Base-by-base conservation (phyloP, 495 filamentous ascomycete species). In the Penicillium soppii region DNA sequence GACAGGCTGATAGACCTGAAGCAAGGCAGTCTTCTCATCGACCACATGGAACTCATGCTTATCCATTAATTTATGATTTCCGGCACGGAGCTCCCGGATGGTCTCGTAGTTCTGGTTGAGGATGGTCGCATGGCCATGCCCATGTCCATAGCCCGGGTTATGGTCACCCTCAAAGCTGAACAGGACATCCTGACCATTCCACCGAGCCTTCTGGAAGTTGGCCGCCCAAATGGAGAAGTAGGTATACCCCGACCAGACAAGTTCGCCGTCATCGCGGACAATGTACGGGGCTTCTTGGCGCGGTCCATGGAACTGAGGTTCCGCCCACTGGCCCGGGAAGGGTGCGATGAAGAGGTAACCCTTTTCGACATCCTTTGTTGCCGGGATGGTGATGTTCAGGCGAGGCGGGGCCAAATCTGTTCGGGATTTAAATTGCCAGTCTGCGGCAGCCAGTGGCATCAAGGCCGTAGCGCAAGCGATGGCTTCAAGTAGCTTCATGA, bases 371-470 rank as follows among this genome's bases (percentile, higher is more conserved):
- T 75, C 71, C 30, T 65, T 33, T 10, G 76, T 60, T 0, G 78
- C 75, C 4, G 73, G 70, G 36, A 81, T 81, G 30, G 77, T 83
- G 62, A 82, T 81, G 50, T 83, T 82, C 38, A 82, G 62, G 9
- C 66, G 71, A 17, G 79, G 79, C 10, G 78, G 78, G 9, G 80
- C 74, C n/a, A 82, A 66, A 55, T 80, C 80, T 17, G 77, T 63
- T 25, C 78, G 76, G 15, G 80, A 80, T 47, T 74, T 76, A 66
- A 75, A 81, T 50, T 79, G 75, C 78, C 78, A 82, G 61, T 82
- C 75, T 13, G 76, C 78, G 33, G 57, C 43, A 21, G 57, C 73
- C 0, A 67, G 52, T 3, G 67, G 58, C 10, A 69, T 51, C 35
- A 64, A 20, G 19, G 57, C 54, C 10, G 59, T 51, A 13, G 62